Base-by-base conservation (phyloP, 129 eudicot species). In the Ambrosia artemisiifolia region DNA sequence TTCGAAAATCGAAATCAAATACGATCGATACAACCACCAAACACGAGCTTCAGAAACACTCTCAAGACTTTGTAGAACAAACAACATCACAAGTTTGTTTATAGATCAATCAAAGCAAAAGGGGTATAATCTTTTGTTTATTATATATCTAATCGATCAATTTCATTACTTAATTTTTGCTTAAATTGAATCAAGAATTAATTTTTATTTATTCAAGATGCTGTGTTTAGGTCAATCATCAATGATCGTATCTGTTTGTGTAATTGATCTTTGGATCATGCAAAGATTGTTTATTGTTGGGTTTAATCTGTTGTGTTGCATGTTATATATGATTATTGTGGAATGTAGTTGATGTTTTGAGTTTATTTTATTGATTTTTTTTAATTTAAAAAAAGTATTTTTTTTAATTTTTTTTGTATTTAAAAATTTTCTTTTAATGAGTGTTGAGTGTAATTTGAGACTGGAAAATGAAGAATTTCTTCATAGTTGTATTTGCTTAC, bases 261-360 rank as follows among this genome's bases (percentile, higher is more conserved):
- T 49, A 46, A 46, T 61, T 73, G 69, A 61, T 46, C 49, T 46
- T 60, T n/a, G 48, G 60, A 73, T 61, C 20, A 61, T 38, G 68
- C 14, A 4, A 6, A 9, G 32, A 61, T 61, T 73, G 70, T 73
- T 73, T 10, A 61, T 61, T 47, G 14, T 44, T 61, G 61, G 77
- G 77, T 33, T 43, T 60, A 73, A 73, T 61, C 48, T 61, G 76
- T 44, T n/a, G 46, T 67, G 68, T 1, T 57, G 48, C 59, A 43
- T 35, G 68, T 59, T 72, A 72, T 57, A 59, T 14, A 59, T 5
- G 46, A 46, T 5, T 42, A 43, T 14, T 11, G 50, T 73, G 77
- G 34, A 73, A 73, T 61, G 77, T 73, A 73, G 77, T 46, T 61
- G 60, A 60, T 19, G 61, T 60, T 61, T 44, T 33, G 69, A 73